These are phyloP conservation scores for Triangularia setosa DNA, from an alignment of 2,329 filamentous ascomycete species.

Conservation along the genomic window DNA sequence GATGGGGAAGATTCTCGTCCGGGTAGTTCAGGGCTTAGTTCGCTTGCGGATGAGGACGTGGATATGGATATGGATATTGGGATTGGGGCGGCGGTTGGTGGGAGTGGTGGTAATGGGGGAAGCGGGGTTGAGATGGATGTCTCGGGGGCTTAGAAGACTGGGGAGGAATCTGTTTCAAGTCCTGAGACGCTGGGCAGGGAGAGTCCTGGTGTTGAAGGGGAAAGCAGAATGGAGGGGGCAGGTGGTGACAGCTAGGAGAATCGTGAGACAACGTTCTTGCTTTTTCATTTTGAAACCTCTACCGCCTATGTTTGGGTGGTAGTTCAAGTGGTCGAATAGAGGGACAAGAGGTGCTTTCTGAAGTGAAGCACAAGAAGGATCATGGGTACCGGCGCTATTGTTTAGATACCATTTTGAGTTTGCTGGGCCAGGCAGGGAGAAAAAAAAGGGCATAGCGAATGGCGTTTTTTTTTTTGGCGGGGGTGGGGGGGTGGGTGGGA, in stretches of 20 bases:
- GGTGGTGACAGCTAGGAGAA: background rate
- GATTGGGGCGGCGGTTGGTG: background rate
- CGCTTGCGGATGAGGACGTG: constrained; percentile 48
- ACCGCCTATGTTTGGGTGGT: background rate
- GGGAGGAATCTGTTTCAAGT: background rate
- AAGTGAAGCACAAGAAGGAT: background rate
- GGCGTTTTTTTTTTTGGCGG: constrained; percentile 34
- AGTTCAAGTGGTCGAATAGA: background rate
- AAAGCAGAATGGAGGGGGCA: background rate
- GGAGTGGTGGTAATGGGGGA: background rate
- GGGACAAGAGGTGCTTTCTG: too few species aligned
- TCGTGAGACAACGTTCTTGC: background rate
- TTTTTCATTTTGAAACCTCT: background rate
- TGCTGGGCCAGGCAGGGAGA: background rate
- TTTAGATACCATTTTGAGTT: background rate
- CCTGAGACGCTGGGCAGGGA: background rate
- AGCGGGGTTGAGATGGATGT: background rate
- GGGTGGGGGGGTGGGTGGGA: background rate
- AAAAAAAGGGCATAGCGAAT: constrained; percentile 38
- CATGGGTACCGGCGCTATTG: background rate
- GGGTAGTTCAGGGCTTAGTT: constrained; percentile 55
- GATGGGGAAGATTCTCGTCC: constrained; percentile 38
- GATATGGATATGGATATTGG: constrained; percentile 19
- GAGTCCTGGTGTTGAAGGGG: background rate
- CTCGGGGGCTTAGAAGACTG: background rate